Conservation (phyloP, 768 basidiomycete genomes). For the Rhodotorula kratochvilovae region DNA sequence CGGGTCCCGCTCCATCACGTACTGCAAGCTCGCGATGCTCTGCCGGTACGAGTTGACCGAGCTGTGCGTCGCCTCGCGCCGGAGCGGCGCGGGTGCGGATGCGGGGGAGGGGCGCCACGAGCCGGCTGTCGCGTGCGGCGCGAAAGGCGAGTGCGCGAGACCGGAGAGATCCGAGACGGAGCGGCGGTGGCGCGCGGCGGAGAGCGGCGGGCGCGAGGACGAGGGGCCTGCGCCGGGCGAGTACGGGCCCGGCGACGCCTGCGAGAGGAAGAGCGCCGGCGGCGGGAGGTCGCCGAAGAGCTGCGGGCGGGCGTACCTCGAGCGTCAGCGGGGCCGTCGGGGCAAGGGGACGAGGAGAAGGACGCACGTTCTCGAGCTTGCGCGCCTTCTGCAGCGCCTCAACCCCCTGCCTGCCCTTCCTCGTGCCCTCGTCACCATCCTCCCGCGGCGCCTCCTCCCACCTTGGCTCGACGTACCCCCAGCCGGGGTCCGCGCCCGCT, state of each 20-base stretch:
- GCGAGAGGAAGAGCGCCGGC: slow-evolving; percentile 13
- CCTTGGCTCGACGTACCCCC: neutral
- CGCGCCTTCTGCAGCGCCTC: slow-evolving; percentile 29
- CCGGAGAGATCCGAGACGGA: slow-evolving; percentile 11
- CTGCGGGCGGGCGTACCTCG: neutral
- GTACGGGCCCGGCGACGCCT: neutral
- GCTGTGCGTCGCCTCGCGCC: neutral
- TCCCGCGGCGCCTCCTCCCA: neutral
- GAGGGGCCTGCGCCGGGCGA: neutral
- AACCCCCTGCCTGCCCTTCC: neutral
- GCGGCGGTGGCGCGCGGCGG: slow-evolving; percentile 4
- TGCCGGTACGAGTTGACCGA: slow-evolving; percentile 19
- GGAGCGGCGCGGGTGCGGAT: neutral
- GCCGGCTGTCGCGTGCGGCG: neutral
- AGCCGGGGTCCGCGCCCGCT: neutral
- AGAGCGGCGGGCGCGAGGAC: neutral
- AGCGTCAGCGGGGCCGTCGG: neutral
- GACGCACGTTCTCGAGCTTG: slow-evolving; percentile 36
- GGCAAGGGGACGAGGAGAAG: neutral
- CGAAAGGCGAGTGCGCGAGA: neutral
- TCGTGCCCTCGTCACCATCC: neutral
- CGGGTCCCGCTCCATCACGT: slow-evolving; percentile 30
- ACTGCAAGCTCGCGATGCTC: slow-evolving; percentile 22
- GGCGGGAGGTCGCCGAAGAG: slow-evolving; percentile 35
- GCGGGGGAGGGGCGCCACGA: neutral